Percentiles rank a stretch among this genome's conserved stretches.
phyloP scores from a whole-genome alignment of 371 early-diverging fungal genomes.

The Rozella allomycis region DNA sequence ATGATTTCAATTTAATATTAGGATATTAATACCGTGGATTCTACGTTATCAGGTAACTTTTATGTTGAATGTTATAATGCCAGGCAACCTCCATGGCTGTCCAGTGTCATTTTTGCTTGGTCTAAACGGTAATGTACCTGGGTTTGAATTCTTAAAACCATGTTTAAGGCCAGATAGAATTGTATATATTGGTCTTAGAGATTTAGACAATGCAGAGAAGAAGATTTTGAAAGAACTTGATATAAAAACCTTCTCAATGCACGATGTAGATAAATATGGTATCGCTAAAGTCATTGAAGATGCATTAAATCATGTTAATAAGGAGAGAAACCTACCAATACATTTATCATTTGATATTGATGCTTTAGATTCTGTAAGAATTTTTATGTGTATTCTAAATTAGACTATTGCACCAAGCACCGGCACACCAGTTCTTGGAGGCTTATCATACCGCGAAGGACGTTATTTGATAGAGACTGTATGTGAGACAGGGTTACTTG shows the following conservation, averaged over 20 bases:
- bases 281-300: slow-evolving; percentile 83
- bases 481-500: slow-evolving; percentile 65
- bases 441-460: slow-evolving; percentile 44
- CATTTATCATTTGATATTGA: slow-evolving; percentile 88
- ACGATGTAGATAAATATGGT: slow-evolving; percentile 82
- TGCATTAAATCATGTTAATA: slow-evolving; percentile 66
- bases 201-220: slow-evolving; percentile 73
- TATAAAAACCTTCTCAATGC: slow-evolving; percentile 87
- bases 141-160: slow-evolving; percentile 64
- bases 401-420: slow-evolving; percentile 81
- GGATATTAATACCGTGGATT: slow-evolving; percentile 1
- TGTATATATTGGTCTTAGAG: slow-evolving; percentile 88
- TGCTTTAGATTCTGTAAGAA: slow-evolving; percentile 82
- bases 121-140: slow-evolving; percentile 40
- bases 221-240: slow-evolving; percentile 43
- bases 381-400: no score
- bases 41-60: no score
- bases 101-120: slow-evolving; percentile 78
- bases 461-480: slow-evolving; percentile 63
- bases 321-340: slow-evolving; percentile 52
- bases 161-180: slow-evolving; percentile 47
- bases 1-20: background rate
- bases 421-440: slow-evolving; percentile 86
- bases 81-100: slow-evolving; percentile 90
- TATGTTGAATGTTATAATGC: no score